Conservation (phyloP, 305 asterid species). For the Fraxinus floribunda region DNA sequence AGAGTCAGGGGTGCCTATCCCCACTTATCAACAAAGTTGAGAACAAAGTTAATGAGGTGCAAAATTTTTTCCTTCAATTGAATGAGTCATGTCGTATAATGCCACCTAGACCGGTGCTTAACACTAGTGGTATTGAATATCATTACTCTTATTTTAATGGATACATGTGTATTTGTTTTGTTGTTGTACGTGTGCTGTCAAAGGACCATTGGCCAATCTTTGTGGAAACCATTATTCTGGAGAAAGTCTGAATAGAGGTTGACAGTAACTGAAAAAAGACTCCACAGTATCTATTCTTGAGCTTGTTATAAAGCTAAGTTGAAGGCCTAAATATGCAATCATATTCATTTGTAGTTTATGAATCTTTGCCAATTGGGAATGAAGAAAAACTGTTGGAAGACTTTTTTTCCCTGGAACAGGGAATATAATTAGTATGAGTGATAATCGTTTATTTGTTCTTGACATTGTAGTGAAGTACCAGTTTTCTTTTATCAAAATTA, state of each 20-base stretch:
- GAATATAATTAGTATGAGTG: neutral
- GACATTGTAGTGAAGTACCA: neutral
- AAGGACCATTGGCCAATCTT: neutral
- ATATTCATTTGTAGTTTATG: neutral
- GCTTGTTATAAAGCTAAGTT: neutral
- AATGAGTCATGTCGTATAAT: neutral
- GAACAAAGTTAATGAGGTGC: neutral
- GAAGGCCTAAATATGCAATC: neutral
- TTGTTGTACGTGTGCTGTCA: neutral
- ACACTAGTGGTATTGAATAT: no score
- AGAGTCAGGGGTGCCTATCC: slow-evolving; percentile 73
- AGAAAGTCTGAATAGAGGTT: neutral
- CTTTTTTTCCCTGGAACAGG: neutral
- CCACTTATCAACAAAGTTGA: slow-evolving; percentile 44
- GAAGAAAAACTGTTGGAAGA: neutral
- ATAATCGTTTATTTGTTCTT: neutral
- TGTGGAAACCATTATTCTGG: neutral
- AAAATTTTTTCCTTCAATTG: neutral
- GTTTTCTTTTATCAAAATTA: neutral
- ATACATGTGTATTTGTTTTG: neutral
- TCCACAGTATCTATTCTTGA: neutral
- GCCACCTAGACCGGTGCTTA: no score
- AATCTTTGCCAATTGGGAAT: neutral
- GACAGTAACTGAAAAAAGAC: neutral
- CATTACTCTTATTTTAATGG: neutral